Evolutionary conservation across 2,329 filamentous ascomycete species (phyloP), one percentile per base, ranked within the genome.

Genomic region (Knoxdaviesia capensis): DNA sequence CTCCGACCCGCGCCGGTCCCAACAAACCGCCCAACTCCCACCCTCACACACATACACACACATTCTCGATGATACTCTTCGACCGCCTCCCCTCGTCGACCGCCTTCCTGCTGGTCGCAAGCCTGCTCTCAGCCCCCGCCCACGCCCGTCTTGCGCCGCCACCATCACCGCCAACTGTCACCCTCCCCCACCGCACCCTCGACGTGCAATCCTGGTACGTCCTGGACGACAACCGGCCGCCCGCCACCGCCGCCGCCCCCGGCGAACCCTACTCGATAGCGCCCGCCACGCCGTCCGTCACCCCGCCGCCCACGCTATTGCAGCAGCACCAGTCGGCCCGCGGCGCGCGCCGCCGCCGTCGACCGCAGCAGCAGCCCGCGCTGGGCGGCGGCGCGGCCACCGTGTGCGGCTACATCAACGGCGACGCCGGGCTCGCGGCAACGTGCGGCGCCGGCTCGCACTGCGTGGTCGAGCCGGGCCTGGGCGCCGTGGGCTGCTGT

Each of bases 211-310:
- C 58, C 34, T 66, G 59, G 52, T n/a, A n/a, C n/a, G n/a, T n/a
- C n/a, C n/a, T n/a, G n/a, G n/a, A n/a, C n/a, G n/a, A 41, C 34
- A 41, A 31, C 62, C 63, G 34, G 54, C 49, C 29, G 28, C 34
- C 28, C 36, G 35, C 9, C 41, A 9, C 38, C 39, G 35, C 41
- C 37, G 9, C 31, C 34, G 11, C 38, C 30, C 11, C 41, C 6
- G 75, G 74, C 58, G 74, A 80, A 29, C 86, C 86, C 55, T 80
- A 80, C 53, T 94, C 82, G 1, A 93, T 62, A 0, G 85, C 86
- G 33, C 94, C 57, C 55, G 94, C 86, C 5, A 90, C 31, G 31
- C 39, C 31, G 32, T 43, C 32, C 36, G 36, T 10, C 41, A 38
- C n/a, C n/a, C n/a, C n/a, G n/a, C n/a, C n/a, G n/a, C n/a, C 8